These are phyloP conservation scores for Sporothrix euskadiensis DNA, from an alignment of 2,329 filamentous ascomycete genomes.

Conservation along the genomic window DNA sequence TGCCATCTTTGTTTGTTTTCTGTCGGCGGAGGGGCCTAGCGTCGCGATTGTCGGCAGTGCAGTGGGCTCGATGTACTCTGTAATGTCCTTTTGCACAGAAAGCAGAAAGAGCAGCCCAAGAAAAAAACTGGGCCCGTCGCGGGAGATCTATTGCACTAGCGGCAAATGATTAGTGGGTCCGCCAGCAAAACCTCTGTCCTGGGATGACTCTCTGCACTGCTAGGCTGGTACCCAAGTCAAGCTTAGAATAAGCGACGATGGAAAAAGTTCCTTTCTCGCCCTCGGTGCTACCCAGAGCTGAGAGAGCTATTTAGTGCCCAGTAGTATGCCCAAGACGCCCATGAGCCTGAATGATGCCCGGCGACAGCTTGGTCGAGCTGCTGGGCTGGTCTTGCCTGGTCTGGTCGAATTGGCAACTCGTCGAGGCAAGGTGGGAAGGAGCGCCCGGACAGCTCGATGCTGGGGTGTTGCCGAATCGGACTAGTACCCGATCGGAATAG, in stretches of 20 bases:
- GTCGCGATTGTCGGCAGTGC: slow-evolving; percentile 12
- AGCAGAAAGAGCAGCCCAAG: neutral
- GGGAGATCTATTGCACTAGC: slow-evolving; percentile 21
- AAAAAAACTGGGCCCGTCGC: slow-evolving; percentile 6
- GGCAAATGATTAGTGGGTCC: neutral
- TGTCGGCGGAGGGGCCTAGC: slow-evolving; percentile 12
- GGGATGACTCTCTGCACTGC: neutral
- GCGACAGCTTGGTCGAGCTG: neutral
- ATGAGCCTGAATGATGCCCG: neutral
- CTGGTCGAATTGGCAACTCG: neutral
- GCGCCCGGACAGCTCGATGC: neutral
- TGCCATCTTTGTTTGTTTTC: slow-evolving; percentile 21
- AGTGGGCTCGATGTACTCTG: neutral
- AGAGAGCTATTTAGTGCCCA: neutral
- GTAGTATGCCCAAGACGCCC: neutral
- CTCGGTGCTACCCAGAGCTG: neutral
- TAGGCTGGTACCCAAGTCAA: slow-evolving; percentile 7
- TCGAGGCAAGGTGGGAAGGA: neutral
- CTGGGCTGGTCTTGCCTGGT: neutral
- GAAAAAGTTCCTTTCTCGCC: neutral
- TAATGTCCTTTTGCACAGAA: neutral
- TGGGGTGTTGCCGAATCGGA: neutral
- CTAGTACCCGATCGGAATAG: slow-evolving; percentile 20
- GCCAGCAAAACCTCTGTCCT: neutral
- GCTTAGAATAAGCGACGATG: neutral